These are phyloP conservation scores for Avena insularis DNA, from an alignment of 176 grass and related monocot species.

Conservation along the genomic window DNA sequence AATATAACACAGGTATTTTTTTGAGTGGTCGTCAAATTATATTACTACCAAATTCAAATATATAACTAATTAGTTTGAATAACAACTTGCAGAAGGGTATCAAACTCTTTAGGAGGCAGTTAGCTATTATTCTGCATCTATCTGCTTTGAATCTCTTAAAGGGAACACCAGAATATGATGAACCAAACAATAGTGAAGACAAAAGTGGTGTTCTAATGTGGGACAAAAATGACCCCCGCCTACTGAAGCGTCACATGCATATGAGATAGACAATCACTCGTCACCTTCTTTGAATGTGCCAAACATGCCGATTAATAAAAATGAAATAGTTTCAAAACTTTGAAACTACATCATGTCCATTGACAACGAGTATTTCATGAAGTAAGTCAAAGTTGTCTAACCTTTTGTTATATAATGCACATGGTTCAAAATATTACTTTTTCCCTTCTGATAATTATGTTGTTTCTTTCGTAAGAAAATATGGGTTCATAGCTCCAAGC, in stretches of 20 bases:
- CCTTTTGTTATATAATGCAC: not conserved
- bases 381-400: not conserved
- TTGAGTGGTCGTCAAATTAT: too few species aligned
- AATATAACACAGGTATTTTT: not conserved
- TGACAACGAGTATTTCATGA: not conserved
- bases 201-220: not conserved
- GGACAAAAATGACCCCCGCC: not conserved
- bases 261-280: not conserved
- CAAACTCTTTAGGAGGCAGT: not conserved
- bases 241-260: not conserved
- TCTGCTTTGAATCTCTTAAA: not conserved
- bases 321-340: not conserved
- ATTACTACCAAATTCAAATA: too few species aligned
- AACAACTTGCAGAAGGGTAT: not conserved
- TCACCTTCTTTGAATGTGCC: not conserved
- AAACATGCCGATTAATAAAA: not conserved
- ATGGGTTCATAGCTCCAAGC: not conserved
- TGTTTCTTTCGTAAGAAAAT: not conserved
- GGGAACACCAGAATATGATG: not conserved
- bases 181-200: not conserved
- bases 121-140: not conserved
- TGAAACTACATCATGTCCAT: not conserved
- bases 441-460: not conserved
- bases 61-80: not conserved
- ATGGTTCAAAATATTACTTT: not conserved